Evolutionary conservation across 768 basidiomycete species (phyloP), one percentile per base, ranked within the genome.

Genomic region (Amanita fuliginea): DNA sequence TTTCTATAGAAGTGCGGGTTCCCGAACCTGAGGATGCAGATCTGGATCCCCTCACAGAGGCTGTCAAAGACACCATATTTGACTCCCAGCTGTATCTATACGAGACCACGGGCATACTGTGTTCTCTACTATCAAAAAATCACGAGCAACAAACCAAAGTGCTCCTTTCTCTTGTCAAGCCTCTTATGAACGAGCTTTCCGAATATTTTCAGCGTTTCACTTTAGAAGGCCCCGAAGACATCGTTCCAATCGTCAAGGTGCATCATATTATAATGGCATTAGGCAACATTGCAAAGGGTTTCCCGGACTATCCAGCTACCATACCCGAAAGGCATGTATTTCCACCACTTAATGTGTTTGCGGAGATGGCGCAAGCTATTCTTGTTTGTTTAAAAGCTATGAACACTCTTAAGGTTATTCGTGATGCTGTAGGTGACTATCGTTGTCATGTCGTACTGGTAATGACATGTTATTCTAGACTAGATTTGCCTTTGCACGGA

Each of bases 221-320:
- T 45, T 65, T 71, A 24, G 78, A 80, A 54, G 77, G 77, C 7
- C 64, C 74, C 3, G 73, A 77, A 41, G 86, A 92, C 55, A 67
- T 88, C 5, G 62, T 86, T 39, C 77, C 88, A n/a, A 80, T 96
- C 57, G 72, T 97, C 48, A 81, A 80, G 59, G 79, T 92, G 6
- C 96, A 98, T 57, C 94, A 98, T 67, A 75, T 83, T 56, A 85
- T 97, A 62, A 86, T 95, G 82, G 93, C 95, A 2, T 72, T 97
- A 18, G 95, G 95, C 10, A 91, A 88, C 57, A 79, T 97, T 49
- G 87, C 93, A 32, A 96, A 96, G 67, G 96, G 96, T 10, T 98
- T 97, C 67, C 96, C 96, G 0, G 91, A 92, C 60, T 85, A 86
- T 59, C 86, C 89, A 37, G 78, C 76, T 13, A 75, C 80, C 1